Conservation (phyloP, 2,329 filamentous ascomycete genomes). For the Hortaea werneckii region DNA sequence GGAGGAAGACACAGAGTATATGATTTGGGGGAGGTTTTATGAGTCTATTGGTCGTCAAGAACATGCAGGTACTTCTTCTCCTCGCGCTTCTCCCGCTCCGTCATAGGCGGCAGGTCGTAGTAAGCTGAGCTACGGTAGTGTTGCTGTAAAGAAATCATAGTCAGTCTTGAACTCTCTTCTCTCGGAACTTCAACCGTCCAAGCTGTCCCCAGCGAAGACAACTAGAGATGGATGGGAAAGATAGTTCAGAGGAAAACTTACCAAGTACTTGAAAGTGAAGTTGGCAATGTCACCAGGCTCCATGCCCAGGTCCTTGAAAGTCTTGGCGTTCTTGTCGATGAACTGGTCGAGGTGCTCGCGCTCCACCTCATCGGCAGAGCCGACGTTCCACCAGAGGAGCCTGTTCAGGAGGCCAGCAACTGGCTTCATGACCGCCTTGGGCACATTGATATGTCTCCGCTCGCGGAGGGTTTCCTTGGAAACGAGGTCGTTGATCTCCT, state of each 20-base stretch:
- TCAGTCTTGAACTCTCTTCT: no score
- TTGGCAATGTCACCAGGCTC: slow-evolving; percentile 77
- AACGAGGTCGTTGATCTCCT: slow-evolving; percentile 76
- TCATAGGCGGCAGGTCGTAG: slow-evolving; percentile 90
- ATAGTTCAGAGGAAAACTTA: no score
- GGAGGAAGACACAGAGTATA: not conserved
- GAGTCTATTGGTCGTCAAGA: slow-evolving; percentile 64
- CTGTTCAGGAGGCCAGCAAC: slow-evolving; percentile 66
- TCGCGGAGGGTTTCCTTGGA: slow-evolving; percentile 88
- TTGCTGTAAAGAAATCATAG: no score
- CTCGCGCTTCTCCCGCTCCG: slow-evolving; percentile 86
- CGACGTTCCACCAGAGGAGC: slow-evolving; percentile 76
- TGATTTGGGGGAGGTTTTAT: not conserved
- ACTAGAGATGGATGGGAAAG: no score
- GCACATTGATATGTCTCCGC: slow-evolving; percentile 82
- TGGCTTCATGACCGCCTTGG: slow-evolving; percentile 69
- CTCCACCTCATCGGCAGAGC: slow-evolving; percentile 78
- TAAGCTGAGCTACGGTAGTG: slow-evolving; percentile 77
- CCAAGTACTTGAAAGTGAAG: slow-evolving; percentile 88
- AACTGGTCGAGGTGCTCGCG: slow-evolving; percentile 86
- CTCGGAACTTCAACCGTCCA: no score
- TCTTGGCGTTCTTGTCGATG: slow-evolving; percentile 87
- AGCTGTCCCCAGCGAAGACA: no score
- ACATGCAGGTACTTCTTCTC: slow-evolving; percentile 97
- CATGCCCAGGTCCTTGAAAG: slow-evolving; percentile 86